Evolutionary conservation across 768 basidiomycete species (phyloP).

Genomic region (Lentinula boryana): DNA sequence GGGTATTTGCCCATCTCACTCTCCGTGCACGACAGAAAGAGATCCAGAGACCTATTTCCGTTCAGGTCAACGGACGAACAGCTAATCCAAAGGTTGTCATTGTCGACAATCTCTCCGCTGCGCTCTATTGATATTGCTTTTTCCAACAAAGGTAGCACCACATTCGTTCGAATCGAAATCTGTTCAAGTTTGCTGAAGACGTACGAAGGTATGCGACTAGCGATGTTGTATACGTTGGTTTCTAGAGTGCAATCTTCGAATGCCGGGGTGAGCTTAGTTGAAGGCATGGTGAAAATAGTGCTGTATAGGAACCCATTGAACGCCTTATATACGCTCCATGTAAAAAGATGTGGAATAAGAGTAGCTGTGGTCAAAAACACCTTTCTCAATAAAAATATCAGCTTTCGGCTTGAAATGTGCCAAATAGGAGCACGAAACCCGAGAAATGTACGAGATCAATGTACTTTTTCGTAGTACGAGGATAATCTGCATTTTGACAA

Average conservation of each 20-base stretch:
- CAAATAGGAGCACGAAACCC: not conserved
- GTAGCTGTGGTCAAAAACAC: not conserved
- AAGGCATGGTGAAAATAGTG: not conserved
- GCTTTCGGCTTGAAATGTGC: not conserved
- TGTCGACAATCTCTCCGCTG: constrained; percentile 10
- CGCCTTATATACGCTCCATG: not conserved
- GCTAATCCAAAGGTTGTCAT: constrained; percentile 30
- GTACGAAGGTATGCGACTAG: constrained; percentile 21
- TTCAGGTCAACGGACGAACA: constrained; percentile 11
- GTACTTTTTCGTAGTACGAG: not conserved
- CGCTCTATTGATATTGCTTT: constrained; percentile 2
- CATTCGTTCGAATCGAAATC: constrained; percentile 22
- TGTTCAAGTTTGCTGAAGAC: constrained; percentile 23
- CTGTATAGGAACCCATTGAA: not conserved
- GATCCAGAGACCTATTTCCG: constrained; percentile 26
- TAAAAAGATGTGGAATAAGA: not conserved
- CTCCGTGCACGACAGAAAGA: constrained; percentile 55
- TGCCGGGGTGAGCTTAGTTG: not conserved
- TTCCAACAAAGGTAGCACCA: constrained; percentile 14
- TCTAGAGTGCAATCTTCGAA: not conserved
- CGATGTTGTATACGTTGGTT: not conserved
- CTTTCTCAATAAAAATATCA: not conserved
- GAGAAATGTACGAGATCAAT: not conserved
- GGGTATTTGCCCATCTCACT: constrained; percentile 57
- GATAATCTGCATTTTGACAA: not conserved